phyloP scores from a whole-genome alignment of 345 rosid species.

The Stellera chamaejasme region DNA sequence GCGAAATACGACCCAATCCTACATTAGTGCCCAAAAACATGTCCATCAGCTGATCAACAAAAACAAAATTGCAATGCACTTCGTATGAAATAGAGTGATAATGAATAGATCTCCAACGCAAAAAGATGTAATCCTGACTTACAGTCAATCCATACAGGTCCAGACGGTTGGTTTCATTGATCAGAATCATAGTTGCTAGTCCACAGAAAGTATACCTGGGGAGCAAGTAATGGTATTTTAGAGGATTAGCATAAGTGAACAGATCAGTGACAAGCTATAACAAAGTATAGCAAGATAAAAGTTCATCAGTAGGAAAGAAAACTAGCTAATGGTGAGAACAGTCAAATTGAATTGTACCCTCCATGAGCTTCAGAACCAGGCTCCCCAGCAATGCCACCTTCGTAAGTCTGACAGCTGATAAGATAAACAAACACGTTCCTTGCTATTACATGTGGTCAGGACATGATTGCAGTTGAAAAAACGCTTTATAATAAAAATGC shows the following conservation, averaged over 20 bases:
- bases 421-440: constrained; percentile 15
- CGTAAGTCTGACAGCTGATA: constrained; percentile 92
- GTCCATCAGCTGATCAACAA: background rate
- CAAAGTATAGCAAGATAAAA: background rate
- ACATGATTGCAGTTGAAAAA: background rate
- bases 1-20: constrained; percentile 86
- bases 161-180: constrained; percentile 64
- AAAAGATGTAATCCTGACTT: constrained; percentile 21
- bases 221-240: constrained; percentile 14
- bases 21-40: constrained; percentile 5
- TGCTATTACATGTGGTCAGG: background rate
- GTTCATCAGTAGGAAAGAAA: constrained; percentile 1
- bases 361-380: constrained; percentile 99
- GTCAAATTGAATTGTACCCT: constrained; percentile 58
- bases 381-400: constrained; percentile 98
- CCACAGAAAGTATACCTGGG: constrained; percentile 91
- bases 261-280: constrained; percentile 1
- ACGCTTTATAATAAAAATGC: background rate
- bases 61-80: constrained; percentile 3
- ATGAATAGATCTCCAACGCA: constrained; percentile 2
- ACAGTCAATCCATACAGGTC: constrained; percentile 65
- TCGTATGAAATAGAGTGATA: constrained; percentile 1
- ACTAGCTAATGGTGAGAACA: constrained; percentile 10
- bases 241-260: constrained; percentile 5
- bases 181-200: constrained; percentile 85